These are phyloP conservation scores for Mycena haematopus DNA, from an alignment of 768 basidiomycete species.

Conservation along the genomic window DNA sequence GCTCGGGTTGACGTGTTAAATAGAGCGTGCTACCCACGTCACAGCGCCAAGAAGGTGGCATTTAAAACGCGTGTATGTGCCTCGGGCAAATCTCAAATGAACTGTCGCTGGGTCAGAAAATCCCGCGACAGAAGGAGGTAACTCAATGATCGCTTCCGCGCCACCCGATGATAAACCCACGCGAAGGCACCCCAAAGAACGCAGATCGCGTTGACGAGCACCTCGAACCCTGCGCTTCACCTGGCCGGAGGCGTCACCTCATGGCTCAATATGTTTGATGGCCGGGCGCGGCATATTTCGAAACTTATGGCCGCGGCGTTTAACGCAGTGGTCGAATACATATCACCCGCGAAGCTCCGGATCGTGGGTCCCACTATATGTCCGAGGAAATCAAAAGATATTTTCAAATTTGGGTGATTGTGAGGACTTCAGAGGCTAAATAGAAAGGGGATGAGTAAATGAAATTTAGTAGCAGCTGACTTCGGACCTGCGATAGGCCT, in stretches of 20 bases:
- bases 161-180: conserved; percentile 7
- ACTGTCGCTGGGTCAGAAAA: not conserved
- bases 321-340: not conserved
- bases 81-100: not conserved
- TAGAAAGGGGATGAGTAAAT: not conserved
- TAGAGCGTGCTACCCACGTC: not conserved
- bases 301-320: not conserved
- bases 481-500: conserved; percentile 29
- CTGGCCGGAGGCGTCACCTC: too few relatives aligned
- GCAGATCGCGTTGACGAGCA: not conserved
- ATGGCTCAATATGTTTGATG: not conserved
- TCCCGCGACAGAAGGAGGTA: not conserved
- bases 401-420: conserved; percentile 16
- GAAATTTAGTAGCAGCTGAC: too few relatives aligned
- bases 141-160: conserved; percentile 7
- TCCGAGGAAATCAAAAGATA: conserved; percentile 10
- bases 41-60: not conserved
- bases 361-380: not conserved
- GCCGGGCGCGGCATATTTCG: not conserved
- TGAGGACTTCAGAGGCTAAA: not conserved
- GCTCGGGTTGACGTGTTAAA: not conserved
- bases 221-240: not conserved
- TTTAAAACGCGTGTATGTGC: conserved; percentile 8
- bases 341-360: not conserved
- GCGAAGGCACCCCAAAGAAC: conserved; percentile 11